Evolutionary conservation across 768 basidiomycete genomes (phyloP).

Genomic region (Suillus plorans): DNA sequence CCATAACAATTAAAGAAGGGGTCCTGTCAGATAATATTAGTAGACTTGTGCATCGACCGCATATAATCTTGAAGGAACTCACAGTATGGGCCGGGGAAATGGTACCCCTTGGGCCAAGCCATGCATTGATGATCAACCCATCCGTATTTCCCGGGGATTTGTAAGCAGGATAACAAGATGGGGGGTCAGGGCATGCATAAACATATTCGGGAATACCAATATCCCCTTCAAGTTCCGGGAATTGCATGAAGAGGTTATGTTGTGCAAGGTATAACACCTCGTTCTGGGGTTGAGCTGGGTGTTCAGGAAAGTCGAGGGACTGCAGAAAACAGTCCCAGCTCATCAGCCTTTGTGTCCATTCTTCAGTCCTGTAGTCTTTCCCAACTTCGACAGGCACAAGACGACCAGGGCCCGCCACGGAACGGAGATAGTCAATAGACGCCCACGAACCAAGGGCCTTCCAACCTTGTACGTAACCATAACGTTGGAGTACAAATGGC

Average conservation of each 20-base stretch:
- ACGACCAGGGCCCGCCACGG: constrained; percentile 74
- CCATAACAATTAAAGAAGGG: constrained; percentile 93
- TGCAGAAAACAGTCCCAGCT: constrained; percentile 74
- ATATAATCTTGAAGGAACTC: constrained; percentile 34
- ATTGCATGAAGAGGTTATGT: constrained; percentile 81
- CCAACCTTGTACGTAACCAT: constrained; percentile 64
- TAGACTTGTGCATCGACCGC: constrained; percentile 8
- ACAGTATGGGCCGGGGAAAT: constrained; percentile 88
- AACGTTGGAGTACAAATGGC: constrained; percentile 71
- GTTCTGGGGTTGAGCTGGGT: constrained; percentile 13
- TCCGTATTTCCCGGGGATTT: constrained; percentile 64
- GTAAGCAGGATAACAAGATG: constrained; percentile 50
- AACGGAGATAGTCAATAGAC: constrained; percentile 65
- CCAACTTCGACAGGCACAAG: constrained; percentile 92
- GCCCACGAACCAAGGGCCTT: constrained; percentile 79
- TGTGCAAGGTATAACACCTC: constrained; percentile 83
- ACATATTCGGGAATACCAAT: constrained; percentile 88
- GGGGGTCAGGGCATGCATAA: constrained; percentile 57
- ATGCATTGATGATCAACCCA: constrained; percentile 68
- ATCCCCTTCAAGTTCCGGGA: constrained; percentile 74
- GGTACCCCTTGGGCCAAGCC: constrained; percentile 81
- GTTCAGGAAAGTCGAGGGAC: constrained; percentile 33
- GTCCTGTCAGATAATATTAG: constrained; percentile 52
- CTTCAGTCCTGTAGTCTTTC: constrained; percentile 70
- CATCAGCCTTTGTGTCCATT: constrained; percentile 83